phyloP scores from a whole-genome alignment of 2,329 filamentous ascomycete genomes.

The Neofusicoccum ribis region DNA sequence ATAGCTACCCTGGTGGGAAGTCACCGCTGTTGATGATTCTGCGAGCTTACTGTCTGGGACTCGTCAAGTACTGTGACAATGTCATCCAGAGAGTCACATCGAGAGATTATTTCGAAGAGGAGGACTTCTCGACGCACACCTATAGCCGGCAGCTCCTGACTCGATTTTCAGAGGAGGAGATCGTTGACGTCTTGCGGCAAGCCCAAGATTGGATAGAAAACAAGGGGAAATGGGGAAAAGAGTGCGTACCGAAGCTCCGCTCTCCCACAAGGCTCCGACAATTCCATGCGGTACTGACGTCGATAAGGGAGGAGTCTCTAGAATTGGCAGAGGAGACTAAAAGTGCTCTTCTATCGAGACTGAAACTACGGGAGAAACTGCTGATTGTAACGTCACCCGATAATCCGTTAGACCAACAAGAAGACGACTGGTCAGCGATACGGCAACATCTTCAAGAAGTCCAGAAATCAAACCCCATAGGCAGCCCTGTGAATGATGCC shows the following conservation, averaged over 20 bases:
- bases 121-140: conserved; percentile 92
- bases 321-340: conserved; percentile 39
- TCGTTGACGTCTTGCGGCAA: conserved; percentile 56
- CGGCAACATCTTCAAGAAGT: conserved; percentile 53
- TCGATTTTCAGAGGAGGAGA: conserved; percentile 57
- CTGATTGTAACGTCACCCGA: conserved; percentile 53
- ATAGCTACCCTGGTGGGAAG: conserved; percentile 42
- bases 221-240: conserved; percentile 15
- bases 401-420: conserved; percentile 30
- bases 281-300: no score
- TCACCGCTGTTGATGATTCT: conserved; percentile 59
- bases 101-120: conserved; percentile 96
- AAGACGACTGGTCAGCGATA: conserved; percentile 39
- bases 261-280: no score
- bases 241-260: background rate
- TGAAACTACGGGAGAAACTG: conserved; percentile 67
- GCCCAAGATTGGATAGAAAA: conserved; percentile 51
- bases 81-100: conserved; percentile 74
- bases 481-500: conserved; percentile 67
- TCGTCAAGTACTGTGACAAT: conserved; percentile 79
- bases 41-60: conserved; percentile 79
- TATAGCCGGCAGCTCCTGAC: conserved; percentile 79
- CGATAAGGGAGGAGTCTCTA: conserved; percentile 19
- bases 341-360: conserved; percentile 62
- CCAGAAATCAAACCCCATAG: conserved; percentile 61